phyloP scores from a whole-genome alignment of 2,329 filamentous ascomycete species.

The Neopestalotiopsis sp. region DNA sequence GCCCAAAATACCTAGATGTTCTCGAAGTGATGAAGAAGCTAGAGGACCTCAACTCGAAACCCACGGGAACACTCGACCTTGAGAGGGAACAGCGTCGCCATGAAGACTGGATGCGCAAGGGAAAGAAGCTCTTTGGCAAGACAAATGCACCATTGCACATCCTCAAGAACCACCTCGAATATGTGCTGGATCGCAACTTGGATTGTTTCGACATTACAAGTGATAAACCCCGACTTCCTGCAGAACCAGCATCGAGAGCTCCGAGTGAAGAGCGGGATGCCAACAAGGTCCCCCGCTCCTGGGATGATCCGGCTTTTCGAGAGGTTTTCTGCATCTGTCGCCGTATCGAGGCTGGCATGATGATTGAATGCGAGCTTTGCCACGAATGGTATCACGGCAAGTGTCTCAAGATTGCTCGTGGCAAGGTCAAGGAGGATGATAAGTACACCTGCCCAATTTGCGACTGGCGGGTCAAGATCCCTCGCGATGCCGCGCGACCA shows the following conservation, averaged over 20 bases:
- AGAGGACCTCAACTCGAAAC: conserved; percentile 90
- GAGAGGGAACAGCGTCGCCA: conserved; percentile 94
- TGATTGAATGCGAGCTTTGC: conserved; percentile 98
- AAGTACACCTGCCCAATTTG: conserved; percentile 99
- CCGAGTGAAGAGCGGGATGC: conserved; percentile 58
- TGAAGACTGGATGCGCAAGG: conserved; percentile 98
- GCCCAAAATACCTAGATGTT: conserved; percentile 90
- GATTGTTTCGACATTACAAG: conserved; percentile 87
- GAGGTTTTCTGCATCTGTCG: conserved; percentile 98
- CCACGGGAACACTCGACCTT: conserved; percentile 86
- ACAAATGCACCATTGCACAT: conserved; percentile 97
- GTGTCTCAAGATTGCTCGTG: conserved; percentile 94
- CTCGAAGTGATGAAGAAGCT: conserved; percentile 86
- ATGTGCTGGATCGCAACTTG: conserved; percentile 86
- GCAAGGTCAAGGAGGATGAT: conserved; percentile 97
- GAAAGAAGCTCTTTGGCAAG: conserved; percentile 97
- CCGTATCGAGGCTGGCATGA: conserved; percentile 92
- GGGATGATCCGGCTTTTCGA: conserved; percentile 65
- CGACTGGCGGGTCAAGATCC: conserved; percentile 96
- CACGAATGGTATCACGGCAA: conserved; percentile 99
- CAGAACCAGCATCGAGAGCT: conserved; percentile 89
- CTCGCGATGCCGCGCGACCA: conserved; percentile 91
- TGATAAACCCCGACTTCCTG: conserved; percentile 87
- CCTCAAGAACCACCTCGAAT: conserved; percentile 90
- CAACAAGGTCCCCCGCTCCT: conserved; percentile 57